These are phyloP conservation scores for Inonotus obliquus DNA, from an alignment of 1,284 basidiomycete genomes.

Conservation along the genomic window DNA sequence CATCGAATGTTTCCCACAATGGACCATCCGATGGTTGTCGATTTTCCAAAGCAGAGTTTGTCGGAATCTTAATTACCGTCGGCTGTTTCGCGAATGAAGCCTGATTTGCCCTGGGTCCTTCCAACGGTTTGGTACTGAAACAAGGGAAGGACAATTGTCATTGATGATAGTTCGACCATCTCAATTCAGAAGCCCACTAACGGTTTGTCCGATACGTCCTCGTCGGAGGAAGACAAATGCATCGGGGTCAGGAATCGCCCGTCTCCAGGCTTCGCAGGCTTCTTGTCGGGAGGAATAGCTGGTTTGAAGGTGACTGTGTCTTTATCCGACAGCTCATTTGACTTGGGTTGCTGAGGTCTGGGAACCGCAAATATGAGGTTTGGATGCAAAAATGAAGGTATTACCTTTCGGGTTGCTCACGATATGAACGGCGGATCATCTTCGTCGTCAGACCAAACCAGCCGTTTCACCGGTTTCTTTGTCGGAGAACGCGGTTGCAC, in stretches of 20 bases:
- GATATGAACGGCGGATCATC: not conserved
- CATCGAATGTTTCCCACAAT: constrained; percentile 29
- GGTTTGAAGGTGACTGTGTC: no score
- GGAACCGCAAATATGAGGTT: not conserved
- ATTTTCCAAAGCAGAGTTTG: not conserved
- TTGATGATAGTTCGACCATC: no score
- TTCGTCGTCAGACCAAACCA: constrained; percentile 16
- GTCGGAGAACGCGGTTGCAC: not conserved
- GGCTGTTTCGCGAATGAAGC: constrained; percentile 3
- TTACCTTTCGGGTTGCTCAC: not conserved
- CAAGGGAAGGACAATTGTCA: not conserved
- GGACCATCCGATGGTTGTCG: constrained; percentile 5
- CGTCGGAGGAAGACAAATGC: no score
- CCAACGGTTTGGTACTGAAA: not conserved
- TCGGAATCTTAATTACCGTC: constrained; percentile 3
- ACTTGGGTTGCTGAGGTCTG: not conserved
- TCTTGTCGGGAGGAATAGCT: no score
- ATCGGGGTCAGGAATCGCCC: no score
- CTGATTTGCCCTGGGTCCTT: not conserved
- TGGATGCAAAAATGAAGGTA: not conserved
- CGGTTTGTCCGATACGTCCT: not conserved
- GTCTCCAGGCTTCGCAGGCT: no score
- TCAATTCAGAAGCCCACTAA: not conserved
- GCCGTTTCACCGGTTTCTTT: constrained; percentile 3
- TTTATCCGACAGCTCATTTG: no score